Base-by-base conservation (phyloP, 2,329 filamentous ascomycete species). In the Colletotrichum zoysiae region DNA sequence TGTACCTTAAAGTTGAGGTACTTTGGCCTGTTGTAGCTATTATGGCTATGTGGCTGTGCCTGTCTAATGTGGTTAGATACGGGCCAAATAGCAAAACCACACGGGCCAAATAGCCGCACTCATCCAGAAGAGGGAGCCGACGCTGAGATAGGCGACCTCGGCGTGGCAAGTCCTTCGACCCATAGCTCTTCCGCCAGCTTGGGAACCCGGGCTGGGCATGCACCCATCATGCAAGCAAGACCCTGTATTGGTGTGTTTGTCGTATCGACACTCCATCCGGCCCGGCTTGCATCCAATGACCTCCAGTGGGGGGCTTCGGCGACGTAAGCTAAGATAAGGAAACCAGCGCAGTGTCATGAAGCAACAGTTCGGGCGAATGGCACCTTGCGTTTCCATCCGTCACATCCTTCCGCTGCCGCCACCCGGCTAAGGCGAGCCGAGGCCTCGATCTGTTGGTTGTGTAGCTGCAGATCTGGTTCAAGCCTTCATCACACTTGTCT, bases 181-280 rank as follows among this genome's bases (percentile, higher is more conserved):
- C 51, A 44, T 48, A 18, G 38, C 46, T 35, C 48, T 46, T 48
- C 38, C 59, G 30, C 44, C 46, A 64, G 58, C 11, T 59, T 56
- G 65, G 44, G 18, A 33, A 9, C 38, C n/a, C 40, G 38, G 51
- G 23, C 38, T 23, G 44, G 33, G 2, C 35, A 33, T 26, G 38
- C 53, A 64, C 55, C 38, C 53, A 68, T 12, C 20, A 56, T 50
- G 59, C 59, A 59, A 23, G 59, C 59, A 16, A n/a, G 8, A 42
- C 65, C 53, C 40, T 60, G 69, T 55, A 38, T 63, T 55, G 46
- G 38, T 9, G 57, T n/a, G 35, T n/a, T 20, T 60, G 18, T 60
- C 59, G 55, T 58, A 35, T 46, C 55, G 42, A 60, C 46, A 18
- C 18, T 46, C 7, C 20, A 5, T 46, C 9, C 8, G 8, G 44